Percentiles rank a stretch among this genome's conserved stretches.
Evolutionary conservation across 2,329 filamentous ascomycete genomes (phyloP).

Genomic region (Sarocladiaceae sp.): DNA sequence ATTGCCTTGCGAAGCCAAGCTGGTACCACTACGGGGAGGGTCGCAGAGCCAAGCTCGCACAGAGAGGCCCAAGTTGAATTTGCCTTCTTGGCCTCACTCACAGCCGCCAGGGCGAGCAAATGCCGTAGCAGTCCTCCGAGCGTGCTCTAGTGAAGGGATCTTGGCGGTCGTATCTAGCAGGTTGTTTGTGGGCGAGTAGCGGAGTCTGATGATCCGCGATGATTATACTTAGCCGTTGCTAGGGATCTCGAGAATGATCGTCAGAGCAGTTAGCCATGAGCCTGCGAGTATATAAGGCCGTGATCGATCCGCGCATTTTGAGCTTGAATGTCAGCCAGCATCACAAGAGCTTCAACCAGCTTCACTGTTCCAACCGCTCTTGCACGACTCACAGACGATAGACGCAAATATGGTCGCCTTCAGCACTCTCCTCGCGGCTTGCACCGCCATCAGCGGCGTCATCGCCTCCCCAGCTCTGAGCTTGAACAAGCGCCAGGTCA

Average conservation of each 20-base stretch:
- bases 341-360: neutral
- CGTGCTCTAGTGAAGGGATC: neutral
- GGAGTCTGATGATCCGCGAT: constrained; percentile 7
- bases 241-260: neutral
- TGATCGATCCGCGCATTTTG: neutral
- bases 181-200: neutral
- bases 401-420: constrained; percentile 9
- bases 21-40: too few relatives aligned
- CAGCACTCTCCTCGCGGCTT: constrained; percentile 11
- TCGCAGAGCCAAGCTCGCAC: neutral
- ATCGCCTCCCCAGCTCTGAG: constrained; percentile 7
- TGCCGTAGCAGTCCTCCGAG: neutral
- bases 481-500: constrained; percentile 12
- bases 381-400: neutral
- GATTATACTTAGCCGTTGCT: neutral
- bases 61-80: neutral
- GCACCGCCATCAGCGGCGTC: constrained; percentile 6
- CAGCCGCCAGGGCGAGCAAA: neutral
- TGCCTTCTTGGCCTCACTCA: neutral
- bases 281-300: neutral
- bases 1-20: neutral
- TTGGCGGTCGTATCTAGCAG: neutral
- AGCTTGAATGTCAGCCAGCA: neutral
- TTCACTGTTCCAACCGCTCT: too few relatives aligned
- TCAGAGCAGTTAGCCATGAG: neutral